A percentile compares a stretch with the other conserved stretches of the same genome.
Conservation (phyloP, 352 stramenopile species). For the Phytophthora pseudosyringae region DNA sequence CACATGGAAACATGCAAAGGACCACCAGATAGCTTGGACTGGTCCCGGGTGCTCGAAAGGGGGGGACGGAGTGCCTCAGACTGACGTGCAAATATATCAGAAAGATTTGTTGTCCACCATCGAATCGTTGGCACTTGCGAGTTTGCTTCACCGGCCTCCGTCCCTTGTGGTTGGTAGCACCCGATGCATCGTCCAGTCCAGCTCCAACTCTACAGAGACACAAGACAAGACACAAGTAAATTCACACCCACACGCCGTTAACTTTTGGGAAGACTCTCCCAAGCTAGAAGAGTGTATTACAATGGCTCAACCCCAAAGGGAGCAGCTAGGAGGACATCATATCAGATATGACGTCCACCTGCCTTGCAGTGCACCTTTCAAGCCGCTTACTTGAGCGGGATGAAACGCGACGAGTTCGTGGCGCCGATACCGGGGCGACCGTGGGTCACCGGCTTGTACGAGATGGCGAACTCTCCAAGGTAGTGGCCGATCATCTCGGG, state of each 20-base stretch:
- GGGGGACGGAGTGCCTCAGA: constrained; percentile 67
- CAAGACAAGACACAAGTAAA: constrained; percentile 23
- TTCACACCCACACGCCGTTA: constrained; percentile 16
- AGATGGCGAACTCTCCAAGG: constrained; percentile 99
- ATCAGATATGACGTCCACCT: constrained; percentile 27
- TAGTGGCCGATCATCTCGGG: constrained; percentile 99
- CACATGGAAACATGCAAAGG: constrained; percentile 37
- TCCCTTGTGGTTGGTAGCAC: constrained; percentile 5
- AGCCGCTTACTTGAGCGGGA: constrained; percentile 97
- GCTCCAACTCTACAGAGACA: constrained; percentile 22
- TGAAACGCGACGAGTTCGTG: constrained; percentile 98
- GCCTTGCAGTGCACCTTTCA: constrained; percentile 25
- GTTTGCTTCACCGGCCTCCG: constrained; percentile 59
- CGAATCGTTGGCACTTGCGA: constrained; percentile 58
- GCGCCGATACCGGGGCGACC: constrained; percentile 98
- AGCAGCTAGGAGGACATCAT: constrained; percentile 35
- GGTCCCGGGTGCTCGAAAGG: neutral
- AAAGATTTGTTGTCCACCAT: constrained; percentile 67
- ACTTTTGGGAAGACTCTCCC: constrained; percentile 23
- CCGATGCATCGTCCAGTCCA: constrained; percentile 17
- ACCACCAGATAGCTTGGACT: neutral
- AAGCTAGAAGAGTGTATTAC: constrained; percentile 82
- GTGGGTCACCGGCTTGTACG: constrained; percentile 98
- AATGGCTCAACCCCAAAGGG: constrained; percentile 73
- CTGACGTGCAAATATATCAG: constrained; percentile 92